Percentiles rank a stretch among this genome's conserved stretches.
These are phyloP conservation scores for Mentha longifolia DNA, from an alignment of 257 asterid genomes.

Conservation along the genomic window DNA sequence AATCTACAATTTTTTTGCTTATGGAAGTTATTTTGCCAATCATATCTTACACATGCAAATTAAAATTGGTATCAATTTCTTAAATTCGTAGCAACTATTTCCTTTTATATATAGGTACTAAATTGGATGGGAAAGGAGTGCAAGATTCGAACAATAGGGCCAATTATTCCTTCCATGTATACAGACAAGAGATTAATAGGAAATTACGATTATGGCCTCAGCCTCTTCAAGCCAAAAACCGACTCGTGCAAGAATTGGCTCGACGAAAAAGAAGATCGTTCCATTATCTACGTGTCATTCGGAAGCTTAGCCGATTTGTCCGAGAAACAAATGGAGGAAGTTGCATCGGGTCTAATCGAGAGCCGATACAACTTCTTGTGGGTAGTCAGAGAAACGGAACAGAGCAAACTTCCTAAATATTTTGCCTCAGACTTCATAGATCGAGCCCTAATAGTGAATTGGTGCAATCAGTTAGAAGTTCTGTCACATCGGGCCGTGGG, in stretches of 20 bases:
- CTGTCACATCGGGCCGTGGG: slow-evolving; percentile 45
- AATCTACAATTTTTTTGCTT: no score
- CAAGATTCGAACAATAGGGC: slow-evolving; percentile 41
- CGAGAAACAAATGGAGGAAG: slow-evolving; percentile 36
- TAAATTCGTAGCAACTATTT: not conserved
- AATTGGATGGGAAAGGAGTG: slow-evolving; percentile 32
- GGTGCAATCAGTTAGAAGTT: slow-evolving; percentile 40
- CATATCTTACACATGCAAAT: no score
- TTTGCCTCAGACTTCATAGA: not conserved
- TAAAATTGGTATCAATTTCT: no score
- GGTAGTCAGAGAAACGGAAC: slow-evolving; percentile 44
- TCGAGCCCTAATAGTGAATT: slow-evolving; percentile 23
- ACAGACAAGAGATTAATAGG: slow-evolving; percentile 36
- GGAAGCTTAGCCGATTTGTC: slow-evolving; percentile 40
- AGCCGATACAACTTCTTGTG: slow-evolving; percentile 46
- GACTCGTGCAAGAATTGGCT: slow-evolving; percentile 44
- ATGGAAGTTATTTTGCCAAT: no score
- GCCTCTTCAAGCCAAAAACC: slow-evolving; percentile 36
- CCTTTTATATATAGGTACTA: not conserved
- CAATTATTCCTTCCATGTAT: slow-evolving; percentile 43
- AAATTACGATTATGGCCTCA: slow-evolving; percentile 41
- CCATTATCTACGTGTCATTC: slow-evolving; percentile 47
- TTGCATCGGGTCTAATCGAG: slow-evolving; percentile 35
- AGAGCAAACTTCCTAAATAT: slow-evolving; percentile 25
- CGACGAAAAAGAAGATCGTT: slow-evolving; percentile 30